These are phyloP conservation scores for Plasmodium vivax DNA, from an alignment of 169 alveolate genomes.

Conservation along the genomic window DNA sequence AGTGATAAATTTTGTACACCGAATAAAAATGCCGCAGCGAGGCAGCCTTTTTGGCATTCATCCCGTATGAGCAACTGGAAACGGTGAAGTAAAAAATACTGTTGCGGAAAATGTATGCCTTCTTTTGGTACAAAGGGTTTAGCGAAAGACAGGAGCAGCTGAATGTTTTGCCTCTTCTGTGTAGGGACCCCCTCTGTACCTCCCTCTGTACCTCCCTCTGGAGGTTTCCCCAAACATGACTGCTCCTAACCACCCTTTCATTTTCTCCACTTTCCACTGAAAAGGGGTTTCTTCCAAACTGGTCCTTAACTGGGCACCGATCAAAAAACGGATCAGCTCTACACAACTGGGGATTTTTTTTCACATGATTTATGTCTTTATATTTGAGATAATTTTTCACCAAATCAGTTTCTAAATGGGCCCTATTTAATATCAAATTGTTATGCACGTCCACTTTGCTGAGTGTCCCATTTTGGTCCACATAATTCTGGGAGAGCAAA, in stretches of 20 bases:
- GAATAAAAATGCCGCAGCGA: slow-evolving; percentile 17
- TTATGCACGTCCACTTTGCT: slow-evolving; percentile 2
- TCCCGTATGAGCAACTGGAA: slow-evolving; percentile 13
- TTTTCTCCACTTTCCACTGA: neutral
- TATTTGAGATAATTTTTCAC: slow-evolving; percentile 25
- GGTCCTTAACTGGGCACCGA: slow-evolving; percentile 1
- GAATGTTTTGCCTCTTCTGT: neutral
- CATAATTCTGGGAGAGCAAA: slow-evolving; percentile 45
- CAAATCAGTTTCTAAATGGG: slow-evolving; percentile 39
- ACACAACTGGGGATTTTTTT: neutral
- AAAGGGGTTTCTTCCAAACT: neutral
- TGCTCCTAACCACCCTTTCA: neutral
- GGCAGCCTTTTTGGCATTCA: neutral
- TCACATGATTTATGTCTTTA: slow-evolving; percentile 49
- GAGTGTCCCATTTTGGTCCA: neutral
- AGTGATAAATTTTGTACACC: slow-evolving; percentile 7
- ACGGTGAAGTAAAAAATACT: slow-evolving; percentile 28
- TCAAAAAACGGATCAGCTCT: slow-evolving; percentile 3
- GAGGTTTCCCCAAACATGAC: neutral
- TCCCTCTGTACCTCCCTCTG: neutral
- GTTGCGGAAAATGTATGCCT: slow-evolving; percentile 28
- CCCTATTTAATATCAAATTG: slow-evolving; percentile 51
- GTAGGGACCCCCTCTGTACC: neutral
- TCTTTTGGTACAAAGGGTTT: slow-evolving; percentile 31
- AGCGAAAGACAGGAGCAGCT: slow-evolving; percentile 22